Percentiles rank a stretch among this genome's conserved stretches.
Evolutionary conservation across 2,329 filamentous ascomycete species (phyloP).

Genomic region (Diaporthe sp.): DNA sequence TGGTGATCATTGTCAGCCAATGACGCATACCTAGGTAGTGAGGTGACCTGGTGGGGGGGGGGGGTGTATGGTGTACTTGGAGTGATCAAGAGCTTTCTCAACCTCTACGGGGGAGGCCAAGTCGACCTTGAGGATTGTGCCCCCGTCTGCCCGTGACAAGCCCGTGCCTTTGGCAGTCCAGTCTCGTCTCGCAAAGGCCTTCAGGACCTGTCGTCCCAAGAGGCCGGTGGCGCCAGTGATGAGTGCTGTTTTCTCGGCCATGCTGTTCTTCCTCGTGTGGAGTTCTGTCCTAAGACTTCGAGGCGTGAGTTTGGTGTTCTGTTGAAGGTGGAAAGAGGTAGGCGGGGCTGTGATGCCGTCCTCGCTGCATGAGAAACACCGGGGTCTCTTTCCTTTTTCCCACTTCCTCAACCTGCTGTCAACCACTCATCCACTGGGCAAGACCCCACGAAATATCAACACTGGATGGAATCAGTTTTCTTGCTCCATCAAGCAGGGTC

Average conservation of each 20-base stretch:
- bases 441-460: background rate
- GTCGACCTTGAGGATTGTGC: constrained; percentile 74
- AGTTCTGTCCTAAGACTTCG: background rate
- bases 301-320: background rate
- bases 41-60: background rate
- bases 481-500: background rate
- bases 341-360: constrained; percentile 19
- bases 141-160: constrained; percentile 79
- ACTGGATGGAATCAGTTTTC: background rate
- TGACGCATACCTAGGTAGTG: no score
- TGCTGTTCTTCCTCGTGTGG: constrained; percentile 41
- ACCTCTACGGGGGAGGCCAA: constrained; percentile 63
- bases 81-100: constrained; percentile 63
- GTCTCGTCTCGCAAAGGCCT: constrained; percentile 74
- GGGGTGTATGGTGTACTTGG: constrained; percentile 59
- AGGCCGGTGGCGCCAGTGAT: constrained; percentile 89
- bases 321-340: constrained; percentile 4
- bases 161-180: constrained; percentile 84
- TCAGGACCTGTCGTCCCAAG: constrained; percentile 83
- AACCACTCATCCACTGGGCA: background rate
- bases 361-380: background rate
- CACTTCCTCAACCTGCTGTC: background rate
- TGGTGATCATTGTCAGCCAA: background rate
- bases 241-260: constrained; percentile 70
- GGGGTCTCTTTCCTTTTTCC: background rate